Conservation (phyloP, 2,329 filamentous ascomycete species). For the Monilinia vaccinii-corymbosi region DNA sequence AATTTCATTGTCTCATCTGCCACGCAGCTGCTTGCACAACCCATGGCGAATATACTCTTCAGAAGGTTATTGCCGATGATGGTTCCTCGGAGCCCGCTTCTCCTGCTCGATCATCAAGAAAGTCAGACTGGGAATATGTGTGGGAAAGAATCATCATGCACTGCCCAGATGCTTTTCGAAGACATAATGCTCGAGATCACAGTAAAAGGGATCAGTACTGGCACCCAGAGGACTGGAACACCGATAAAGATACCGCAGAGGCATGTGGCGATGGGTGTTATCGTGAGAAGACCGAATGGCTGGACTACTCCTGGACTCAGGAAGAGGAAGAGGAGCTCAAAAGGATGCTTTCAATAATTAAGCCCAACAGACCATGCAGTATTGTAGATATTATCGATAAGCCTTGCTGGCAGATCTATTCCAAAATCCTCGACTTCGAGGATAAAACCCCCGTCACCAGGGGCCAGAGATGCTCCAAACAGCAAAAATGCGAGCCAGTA, state of each 20-base stretch:
- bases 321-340: neutral
- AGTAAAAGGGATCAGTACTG: neutral
- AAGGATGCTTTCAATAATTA: constrained; percentile 15
- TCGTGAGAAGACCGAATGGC: neutral
- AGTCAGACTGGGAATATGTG: constrained; percentile 13
- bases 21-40: constrained; percentile 26
- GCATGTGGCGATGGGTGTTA: neutral
- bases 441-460: neutral
- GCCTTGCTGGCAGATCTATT: constrained; percentile 24
- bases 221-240: neutral
- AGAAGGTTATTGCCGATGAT: constrained; percentile 9
- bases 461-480: neutral
- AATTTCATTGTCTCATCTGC: constrained; percentile 25
- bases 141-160: constrained; percentile 14
- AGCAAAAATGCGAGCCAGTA: constrained; percentile 10
- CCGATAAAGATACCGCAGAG: neutral
- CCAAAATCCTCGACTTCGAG: constrained; percentile 13
- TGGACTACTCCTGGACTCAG: neutral
- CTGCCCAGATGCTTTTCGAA: constrained; percentile 19
- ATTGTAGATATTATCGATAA: constrained; percentile 16
- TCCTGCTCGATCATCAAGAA: neutral
- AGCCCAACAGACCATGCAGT: constrained; percentile 15
- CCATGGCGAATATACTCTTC: constrained; percentile 23
- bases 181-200: constrained; percentile 12
- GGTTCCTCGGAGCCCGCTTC: constrained; percentile 3